Percentiles rank a stretch among this genome's conserved stretches.
Conservation (phyloP, 2,329 filamentous ascomycete genomes). For the Gnomoniopsis smithogilvyi region DNA sequence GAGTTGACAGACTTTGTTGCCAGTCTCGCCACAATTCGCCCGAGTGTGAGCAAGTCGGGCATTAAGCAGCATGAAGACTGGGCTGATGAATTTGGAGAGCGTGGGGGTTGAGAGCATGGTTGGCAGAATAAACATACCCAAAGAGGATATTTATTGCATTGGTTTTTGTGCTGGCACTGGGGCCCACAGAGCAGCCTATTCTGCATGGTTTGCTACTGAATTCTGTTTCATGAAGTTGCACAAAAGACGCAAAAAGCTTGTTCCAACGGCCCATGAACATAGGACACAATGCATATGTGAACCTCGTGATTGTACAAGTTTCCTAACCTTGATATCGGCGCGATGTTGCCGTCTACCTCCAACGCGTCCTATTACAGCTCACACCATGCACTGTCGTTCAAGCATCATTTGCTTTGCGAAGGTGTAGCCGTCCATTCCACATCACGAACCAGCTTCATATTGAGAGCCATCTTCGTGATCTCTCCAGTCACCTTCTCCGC, state of each 20-base stretch:
- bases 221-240: background rate
- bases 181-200: background rate
- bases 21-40: constrained; percentile 80
- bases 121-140: background rate
- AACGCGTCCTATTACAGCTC: no score
- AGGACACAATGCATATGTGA: background rate
- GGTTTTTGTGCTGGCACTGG: background rate
- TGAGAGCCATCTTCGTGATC: constrained; percentile 21
- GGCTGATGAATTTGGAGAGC: constrained; percentile 89
- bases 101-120: constrained; percentile 61
- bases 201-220: background rate
- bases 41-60: constrained; percentile 82
- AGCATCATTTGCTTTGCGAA: background rate
- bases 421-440: constrained; percentile 2
- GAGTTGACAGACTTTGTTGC: constrained; percentile 77
- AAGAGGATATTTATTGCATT: background rate
- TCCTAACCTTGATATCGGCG: no score
- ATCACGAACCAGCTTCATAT: constrained; percentile 19
- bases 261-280: background rate
- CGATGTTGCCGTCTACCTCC: background rate
- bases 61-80: constrained; percentile 90
- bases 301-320: background rate
- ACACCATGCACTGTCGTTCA: background rate
- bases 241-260: background rate
- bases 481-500: constrained; percentile 24